phyloP scores from a whole-genome alignment of 768 basidiomycete species.

The Panellus pusillus region DNA sequence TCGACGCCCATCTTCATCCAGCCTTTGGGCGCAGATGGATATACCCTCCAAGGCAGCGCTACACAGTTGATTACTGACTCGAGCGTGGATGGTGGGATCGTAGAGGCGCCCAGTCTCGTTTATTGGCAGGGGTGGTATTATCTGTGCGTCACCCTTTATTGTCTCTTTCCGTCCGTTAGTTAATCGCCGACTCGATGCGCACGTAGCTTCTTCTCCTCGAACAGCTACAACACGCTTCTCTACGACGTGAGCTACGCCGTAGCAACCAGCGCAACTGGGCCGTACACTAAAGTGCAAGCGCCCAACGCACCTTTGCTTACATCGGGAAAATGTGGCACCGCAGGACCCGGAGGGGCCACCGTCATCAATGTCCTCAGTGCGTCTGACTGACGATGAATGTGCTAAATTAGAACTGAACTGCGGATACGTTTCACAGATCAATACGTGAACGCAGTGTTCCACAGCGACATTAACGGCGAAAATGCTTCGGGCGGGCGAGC shows the following conservation, averaged over 20 bases:
- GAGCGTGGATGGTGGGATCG: constrained; percentile 27
- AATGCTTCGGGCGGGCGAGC: constrained; percentile 6
- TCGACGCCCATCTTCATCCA: constrained; percentile 31
- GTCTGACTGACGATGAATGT: too few species aligned
- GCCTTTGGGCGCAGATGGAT: constrained; percentile 26
- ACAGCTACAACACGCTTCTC: constrained; percentile 25
- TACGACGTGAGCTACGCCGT: constrained; percentile 33
- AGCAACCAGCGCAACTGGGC: constrained; percentile 28
- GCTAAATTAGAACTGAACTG: too few species aligned
- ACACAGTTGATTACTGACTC: constrained; percentile 28
- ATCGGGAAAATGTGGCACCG: constrained; percentile 19
- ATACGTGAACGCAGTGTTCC: constrained; percentile 12
- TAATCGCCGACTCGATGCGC: constrained; percentile 13
- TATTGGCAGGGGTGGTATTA: constrained; percentile 13
- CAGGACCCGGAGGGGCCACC: constrained; percentile 23
- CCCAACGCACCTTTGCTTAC: constrained; percentile 24
- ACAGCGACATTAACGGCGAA: constrained; percentile 8
- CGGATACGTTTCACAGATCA: too few species aligned
- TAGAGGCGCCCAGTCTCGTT: constrained; percentile 31
- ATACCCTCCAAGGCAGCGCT: constrained; percentile 22
- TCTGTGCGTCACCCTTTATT: constrained; percentile 4
- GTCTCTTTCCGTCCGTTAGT: not conserved
- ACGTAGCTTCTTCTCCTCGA: constrained; percentile 31
- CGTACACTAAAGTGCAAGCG: constrained; percentile 29
- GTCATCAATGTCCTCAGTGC: constrained; percentile 8